A percentile compares a stretch with the other conserved stretches of the same genome.
phyloP scores from a whole-genome alignment of 2,329 filamentous ascomycete genomes.

The Fusarium armeniacum region DNA sequence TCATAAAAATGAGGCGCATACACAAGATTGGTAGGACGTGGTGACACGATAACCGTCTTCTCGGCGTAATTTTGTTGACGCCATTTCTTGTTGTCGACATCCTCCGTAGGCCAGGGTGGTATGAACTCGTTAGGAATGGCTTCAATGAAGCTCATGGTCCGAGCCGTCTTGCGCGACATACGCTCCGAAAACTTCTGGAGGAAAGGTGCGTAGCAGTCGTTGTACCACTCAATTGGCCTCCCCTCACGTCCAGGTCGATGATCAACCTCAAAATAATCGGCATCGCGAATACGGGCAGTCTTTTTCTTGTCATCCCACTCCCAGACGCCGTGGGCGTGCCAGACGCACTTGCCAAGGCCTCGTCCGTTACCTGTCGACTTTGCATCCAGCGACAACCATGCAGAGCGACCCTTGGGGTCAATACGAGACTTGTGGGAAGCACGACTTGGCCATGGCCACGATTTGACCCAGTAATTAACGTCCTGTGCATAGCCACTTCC shows the following conservation, averaged over 20 bases:
- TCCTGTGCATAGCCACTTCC: constrained; percentile 57
- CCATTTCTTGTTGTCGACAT: constrained; percentile 26
- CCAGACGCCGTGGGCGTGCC: constrained; percentile 58
- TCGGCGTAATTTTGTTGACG: constrained; percentile 47
- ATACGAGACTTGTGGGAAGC: constrained; percentile 54
- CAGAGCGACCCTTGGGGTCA: constrained; percentile 56
- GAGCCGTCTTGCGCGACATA: constrained; percentile 50
- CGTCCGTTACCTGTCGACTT: constrained; percentile 18
- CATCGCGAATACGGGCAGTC: constrained; percentile 47
- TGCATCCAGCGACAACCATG: constrained; percentile 50
- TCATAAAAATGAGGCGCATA: constrained; percentile 62
- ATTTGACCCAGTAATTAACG: constrained; percentile 58
- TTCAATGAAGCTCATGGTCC: constrained; percentile 57
- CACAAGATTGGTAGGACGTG: constrained; percentile 54
- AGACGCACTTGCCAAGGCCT: constrained; percentile 56
- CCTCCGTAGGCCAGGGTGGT: constrained; percentile 53
- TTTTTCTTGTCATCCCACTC: constrained; percentile 54
- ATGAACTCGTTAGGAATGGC: constrained; percentile 60
- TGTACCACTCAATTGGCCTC: constrained; percentile 57
- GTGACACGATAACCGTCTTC: constrained; percentile 48
- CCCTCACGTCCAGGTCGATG: constrained; percentile 56
- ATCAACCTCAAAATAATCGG: constrained; percentile 57
- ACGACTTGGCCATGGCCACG: constrained; percentile 59
- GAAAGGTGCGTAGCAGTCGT: constrained; percentile 60
- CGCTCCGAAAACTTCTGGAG: constrained; percentile 55